Percentiles rank a stretch among this genome's conserved stretches.
Conservation (phyloP, 2,329 filamentous ascomycete genomes). For the Gliomastix tumulicola region DNA sequence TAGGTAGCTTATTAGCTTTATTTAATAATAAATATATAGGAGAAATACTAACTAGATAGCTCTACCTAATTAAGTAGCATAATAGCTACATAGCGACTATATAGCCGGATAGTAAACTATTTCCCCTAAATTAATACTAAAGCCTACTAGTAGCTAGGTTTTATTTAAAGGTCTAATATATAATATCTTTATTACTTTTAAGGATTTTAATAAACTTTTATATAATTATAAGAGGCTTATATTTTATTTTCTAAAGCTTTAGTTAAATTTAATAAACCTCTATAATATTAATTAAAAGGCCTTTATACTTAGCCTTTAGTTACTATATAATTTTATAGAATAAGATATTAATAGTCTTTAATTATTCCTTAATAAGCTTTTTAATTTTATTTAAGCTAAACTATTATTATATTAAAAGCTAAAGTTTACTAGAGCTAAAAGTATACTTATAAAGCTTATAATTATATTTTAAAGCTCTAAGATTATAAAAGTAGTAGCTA, state of each 20-base stretch:
- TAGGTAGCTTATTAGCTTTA: too few species aligned
- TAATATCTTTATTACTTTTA: not conserved
- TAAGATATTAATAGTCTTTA: too few species aligned
- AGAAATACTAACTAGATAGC: too few species aligned
- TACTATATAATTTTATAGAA: too few species aligned
- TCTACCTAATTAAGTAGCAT: slow-evolving; percentile 1
- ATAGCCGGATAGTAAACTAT: too few species aligned
- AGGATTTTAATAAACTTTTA: not conserved
- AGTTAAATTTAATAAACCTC: not conserved
- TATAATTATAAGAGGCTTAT: not conserved
- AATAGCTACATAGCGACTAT: too few species aligned
- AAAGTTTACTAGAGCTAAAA: not conserved
- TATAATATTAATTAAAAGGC: too few species aligned
- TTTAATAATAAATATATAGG: too few species aligned
- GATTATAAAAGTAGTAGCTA: not conserved
- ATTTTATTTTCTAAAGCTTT: not conserved
- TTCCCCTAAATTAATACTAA: too few species aligned
- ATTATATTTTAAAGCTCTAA: not conserved
- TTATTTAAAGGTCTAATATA: too few species aligned
- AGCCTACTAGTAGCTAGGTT: too few species aligned
- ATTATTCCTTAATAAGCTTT: not conserved
- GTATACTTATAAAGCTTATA: slow-evolving; percentile 1
- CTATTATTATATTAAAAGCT: not conserved
- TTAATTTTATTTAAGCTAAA: not conserved
- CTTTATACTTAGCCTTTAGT: too few species aligned